Conservation (phyloP, 192 early-diverging fungal species). For the Gamsiella multidivaricata region DNA sequence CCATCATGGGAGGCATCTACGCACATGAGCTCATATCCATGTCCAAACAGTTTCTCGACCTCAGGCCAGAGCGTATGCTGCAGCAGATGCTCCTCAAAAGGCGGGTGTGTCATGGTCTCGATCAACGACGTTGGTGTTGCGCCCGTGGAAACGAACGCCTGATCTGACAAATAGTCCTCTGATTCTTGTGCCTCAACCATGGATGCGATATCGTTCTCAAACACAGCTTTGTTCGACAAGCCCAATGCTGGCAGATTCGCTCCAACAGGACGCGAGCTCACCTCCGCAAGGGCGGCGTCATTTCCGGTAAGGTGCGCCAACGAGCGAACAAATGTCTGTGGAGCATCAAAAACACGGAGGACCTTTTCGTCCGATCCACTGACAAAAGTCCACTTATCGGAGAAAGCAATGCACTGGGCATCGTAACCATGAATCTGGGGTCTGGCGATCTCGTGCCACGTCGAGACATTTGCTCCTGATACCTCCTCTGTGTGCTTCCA, state of each 20-base stretch:
- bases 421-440: slow-evolving; percentile 98
- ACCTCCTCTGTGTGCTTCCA: slow-evolving; percentile 63
- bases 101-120: slow-evolving; percentile 69
- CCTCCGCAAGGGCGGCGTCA: slow-evolving; percentile 47
- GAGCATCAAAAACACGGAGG: slow-evolving; percentile 88
- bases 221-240: slow-evolving; percentile 95
- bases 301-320: slow-evolving; percentile 65
- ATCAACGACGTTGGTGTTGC: slow-evolving; percentile 56
- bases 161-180: slow-evolving; percentile 67
- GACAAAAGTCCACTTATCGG: slow-evolving; percentile 78
- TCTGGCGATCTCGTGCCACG: slow-evolving; percentile 93
- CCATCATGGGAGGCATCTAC: slow-evolving; percentile 81
- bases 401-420: slow-evolving; percentile 85
- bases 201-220: slow-evolving; percentile 60
- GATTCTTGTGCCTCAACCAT: slow-evolving; percentile 63
- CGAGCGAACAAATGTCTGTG: slow-evolving; percentile 78
- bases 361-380: slow-evolving; percentile 97
- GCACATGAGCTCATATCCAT: slow-evolving; percentile 90
- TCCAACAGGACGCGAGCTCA: slow-evolving; percentile 71
- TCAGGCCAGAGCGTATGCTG: slow-evolving; percentile 97
- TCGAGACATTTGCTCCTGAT: slow-evolving; percentile 18
- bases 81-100: slow-evolving; percentile 89
- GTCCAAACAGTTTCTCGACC: slow-evolving; percentile 96
- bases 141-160: slow-evolving; percentile 66
- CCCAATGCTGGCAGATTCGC: slow-evolving; percentile 92